Evolutionary conservation across 805 yeast species (phyloP).

Genomic region (Yarrowia sp.): DNA sequence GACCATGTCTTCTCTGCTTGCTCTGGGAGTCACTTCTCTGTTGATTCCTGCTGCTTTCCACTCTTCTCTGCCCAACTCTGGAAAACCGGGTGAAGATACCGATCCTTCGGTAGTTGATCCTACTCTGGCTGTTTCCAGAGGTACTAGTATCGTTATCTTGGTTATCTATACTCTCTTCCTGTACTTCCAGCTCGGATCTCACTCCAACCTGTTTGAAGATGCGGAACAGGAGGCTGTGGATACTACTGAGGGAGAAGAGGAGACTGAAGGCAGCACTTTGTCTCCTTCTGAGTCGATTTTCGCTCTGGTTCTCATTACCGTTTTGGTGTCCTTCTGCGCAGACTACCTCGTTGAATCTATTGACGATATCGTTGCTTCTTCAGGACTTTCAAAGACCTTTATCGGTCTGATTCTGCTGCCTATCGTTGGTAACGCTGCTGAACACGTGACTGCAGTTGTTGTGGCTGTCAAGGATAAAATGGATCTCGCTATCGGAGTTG

Average conservation of each 20-base stretch:
- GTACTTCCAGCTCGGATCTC: conserved; percentile 86
- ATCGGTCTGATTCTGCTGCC: conserved; percentile 93
- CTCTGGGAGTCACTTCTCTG: conserved; percentile 83
- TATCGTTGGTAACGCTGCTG: conserved; percentile 98
- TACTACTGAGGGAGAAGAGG: conserved; percentile 36
- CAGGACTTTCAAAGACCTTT: conserved; percentile 90
- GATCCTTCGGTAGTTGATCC: conserved; percentile 43
- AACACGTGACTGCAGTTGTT: conserved; percentile 93
- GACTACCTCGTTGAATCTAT: conserved; percentile 92
- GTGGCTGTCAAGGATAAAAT: conserved; percentile 95
- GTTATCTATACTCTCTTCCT: conserved; percentile 74
- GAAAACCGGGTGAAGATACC: conserved; percentile 34
- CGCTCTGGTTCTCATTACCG: conserved; percentile 60
- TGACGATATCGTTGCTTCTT: conserved; percentile 76
- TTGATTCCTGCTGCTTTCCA: conserved; percentile 96
- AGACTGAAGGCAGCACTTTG: conserved; percentile 45
- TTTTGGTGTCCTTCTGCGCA: conserved; percentile 84
- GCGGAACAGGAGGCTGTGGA: conserved; percentile 44
- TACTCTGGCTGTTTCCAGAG: conserved; percentile 76
- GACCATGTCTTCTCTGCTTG: conserved; percentile 92
- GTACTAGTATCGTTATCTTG: conserved; percentile 77
- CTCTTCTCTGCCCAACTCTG: conserved; percentile 56
- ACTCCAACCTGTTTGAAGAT: conserved; percentile 69
- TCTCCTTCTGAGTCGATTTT: conserved; percentile 53
- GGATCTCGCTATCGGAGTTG: conserved; percentile 97